A percentile compares a stretch with the other conserved stretches of the same genome.
Conservation (phyloP, 2,329 filamentous ascomycete species). For the Pseudogymnoascus sp. region DNA sequence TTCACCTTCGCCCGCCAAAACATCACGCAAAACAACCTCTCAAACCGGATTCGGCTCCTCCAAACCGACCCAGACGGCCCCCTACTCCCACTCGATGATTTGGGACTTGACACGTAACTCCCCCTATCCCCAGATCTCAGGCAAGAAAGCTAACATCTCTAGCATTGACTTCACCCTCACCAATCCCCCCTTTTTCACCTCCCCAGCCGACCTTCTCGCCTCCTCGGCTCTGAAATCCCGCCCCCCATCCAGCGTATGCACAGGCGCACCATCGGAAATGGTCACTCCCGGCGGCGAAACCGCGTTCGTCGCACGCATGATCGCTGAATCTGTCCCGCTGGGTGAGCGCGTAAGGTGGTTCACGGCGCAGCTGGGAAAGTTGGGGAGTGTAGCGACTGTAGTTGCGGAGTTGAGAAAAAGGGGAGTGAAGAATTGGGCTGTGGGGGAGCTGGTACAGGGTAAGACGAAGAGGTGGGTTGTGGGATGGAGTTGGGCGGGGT, state of each 20-base stretch:
- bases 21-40: constrained; percentile 56
- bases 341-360: constrained; percentile 71
- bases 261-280: constrained; percentile 79
- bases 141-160: constrained; percentile 14
- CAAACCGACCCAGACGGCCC: constrained; percentile 42
- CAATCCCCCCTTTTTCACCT: constrained; percentile 92
- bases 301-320: constrained; percentile 63
- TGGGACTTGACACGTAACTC: constrained; percentile 35
- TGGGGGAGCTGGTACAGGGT: constrained; percentile 73
- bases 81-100: constrained; percentile 52
- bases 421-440: constrained; percentile 68
- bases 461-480: constrained; percentile 82
- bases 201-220: constrained; percentile 57
- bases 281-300: constrained; percentile 72
- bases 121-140: background rate
- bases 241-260: constrained; percentile 65
- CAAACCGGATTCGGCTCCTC: constrained; percentile 57
- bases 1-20: constrained; percentile 61
- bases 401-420: constrained; percentile 53
- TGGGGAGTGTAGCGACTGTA: constrained; percentile 57
- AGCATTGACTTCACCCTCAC: constrained; percentile 80
- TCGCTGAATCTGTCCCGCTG: constrained; percentile 59
- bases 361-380: constrained; percentile 81
- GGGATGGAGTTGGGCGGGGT: constrained; percentile 73
- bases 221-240: constrained; percentile 60